Evolutionary conservation across 768 basidiomycete species (phyloP).

Genomic region (Boletus rubescentipes): DNA sequence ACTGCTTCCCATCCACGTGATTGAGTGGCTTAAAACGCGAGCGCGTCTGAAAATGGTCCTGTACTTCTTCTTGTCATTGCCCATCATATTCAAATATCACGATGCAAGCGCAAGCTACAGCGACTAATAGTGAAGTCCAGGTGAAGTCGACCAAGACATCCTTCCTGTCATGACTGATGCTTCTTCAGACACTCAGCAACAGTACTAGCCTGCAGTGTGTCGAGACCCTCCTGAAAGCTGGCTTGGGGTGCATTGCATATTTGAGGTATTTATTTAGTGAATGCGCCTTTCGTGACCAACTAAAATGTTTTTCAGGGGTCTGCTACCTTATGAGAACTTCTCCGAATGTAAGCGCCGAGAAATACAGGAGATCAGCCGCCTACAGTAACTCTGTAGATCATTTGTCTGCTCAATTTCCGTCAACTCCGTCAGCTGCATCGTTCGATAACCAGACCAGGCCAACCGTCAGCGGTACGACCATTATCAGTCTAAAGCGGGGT

Average conservation of each 20-base stretch:
- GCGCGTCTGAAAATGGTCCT: constrained; percentile 7
- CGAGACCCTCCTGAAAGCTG: constrained; percentile 69
- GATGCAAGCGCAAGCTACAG: constrained; percentile 29
- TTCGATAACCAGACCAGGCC: constrained; percentile 40
- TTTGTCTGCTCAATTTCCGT: constrained; percentile 32
- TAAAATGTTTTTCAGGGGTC: constrained; percentile 46
- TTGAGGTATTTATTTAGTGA: constrained; percentile 50
- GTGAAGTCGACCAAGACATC: constrained; percentile 5
- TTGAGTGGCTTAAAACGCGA: constrained; percentile 11
- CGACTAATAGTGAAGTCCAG: constrained; percentile 24
- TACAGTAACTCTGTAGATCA: constrained; percentile 17
- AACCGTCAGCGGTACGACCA: constrained; percentile 62
- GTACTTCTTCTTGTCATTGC: neutral
- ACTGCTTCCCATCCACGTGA: constrained; percentile 23
- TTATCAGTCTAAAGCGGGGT: constrained; percentile 73
- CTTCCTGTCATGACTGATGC: constrained; percentile 5
- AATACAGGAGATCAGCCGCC: neutral
- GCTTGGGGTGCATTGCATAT: constrained; percentile 75
- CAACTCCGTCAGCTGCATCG: constrained; percentile 33
- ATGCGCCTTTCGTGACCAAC: neutral
- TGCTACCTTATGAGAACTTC: constrained; percentile 81
- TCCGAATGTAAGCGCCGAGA: constrained; percentile 47
- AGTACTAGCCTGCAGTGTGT: constrained; percentile 68
- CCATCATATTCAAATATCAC: neutral
- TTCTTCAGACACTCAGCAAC: constrained; percentile 45